Evolutionary conservation across 306 rosid species (phyloP).

Genomic region (peach (Prunus persica)): DNA sequence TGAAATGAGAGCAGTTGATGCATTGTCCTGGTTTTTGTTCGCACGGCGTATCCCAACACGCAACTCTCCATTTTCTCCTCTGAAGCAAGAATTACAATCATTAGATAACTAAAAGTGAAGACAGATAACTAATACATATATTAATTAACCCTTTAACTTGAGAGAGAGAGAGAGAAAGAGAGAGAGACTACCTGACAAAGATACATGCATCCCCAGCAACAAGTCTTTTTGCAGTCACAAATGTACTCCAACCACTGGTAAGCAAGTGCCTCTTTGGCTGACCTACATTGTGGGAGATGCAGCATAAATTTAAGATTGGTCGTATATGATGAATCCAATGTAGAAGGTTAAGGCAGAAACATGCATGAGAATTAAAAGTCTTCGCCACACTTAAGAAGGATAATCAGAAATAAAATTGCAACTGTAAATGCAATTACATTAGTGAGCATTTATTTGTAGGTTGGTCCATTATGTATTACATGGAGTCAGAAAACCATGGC

Average conservation of each 20-base stretch:
- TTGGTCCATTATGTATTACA: not conserved
- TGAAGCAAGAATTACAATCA: slow-evolving; percentile 18
- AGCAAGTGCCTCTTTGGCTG: slow-evolving; percentile 67
- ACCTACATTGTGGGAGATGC: slow-evolving; percentile 40
- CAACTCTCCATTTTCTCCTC: slow-evolving; percentile 59
- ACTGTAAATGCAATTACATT: not conserved
- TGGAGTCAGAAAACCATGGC: not conserved
- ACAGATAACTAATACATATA: not conserved
- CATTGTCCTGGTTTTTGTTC: slow-evolving; percentile 17
- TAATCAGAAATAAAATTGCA: not conserved
- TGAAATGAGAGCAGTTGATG: slow-evolving; percentile 41
- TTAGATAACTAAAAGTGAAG: not conserved
- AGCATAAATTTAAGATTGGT: slow-evolving; percentile 7
- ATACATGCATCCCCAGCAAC: slow-evolving; percentile 63
- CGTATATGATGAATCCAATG: not conserved
- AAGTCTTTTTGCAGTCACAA: slow-evolving; percentile 59
- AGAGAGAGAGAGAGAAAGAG: not conserved
- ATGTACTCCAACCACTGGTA: slow-evolving; percentile 76
- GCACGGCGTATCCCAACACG: slow-evolving; percentile 55
- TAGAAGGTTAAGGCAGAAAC: not conserved
- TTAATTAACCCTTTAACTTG: not conserved
- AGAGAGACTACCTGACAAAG: slow-evolving; percentile 48
- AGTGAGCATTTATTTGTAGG: not conserved
- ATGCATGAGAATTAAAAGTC: not conserved
- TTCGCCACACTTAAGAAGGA: not conserved